Conservation (phyloP, 768 basidiomycete genomes). For the Coprinopsis marcescibilis region DNA sequence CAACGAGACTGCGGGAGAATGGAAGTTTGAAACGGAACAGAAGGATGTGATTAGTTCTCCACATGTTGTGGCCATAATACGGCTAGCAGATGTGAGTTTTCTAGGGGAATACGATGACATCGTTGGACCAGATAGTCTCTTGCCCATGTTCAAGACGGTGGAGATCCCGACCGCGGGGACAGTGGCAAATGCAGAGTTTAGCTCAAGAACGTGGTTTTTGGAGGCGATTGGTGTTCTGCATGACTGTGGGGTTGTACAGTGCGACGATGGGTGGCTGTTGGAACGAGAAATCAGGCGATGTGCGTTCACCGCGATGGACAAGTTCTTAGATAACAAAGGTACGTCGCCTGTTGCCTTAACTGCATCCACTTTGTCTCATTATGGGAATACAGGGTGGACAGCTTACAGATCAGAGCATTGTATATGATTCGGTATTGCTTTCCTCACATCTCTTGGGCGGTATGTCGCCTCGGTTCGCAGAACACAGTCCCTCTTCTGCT, state of each 20-base stretch:
- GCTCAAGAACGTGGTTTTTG: slow-evolving; percentile 43
- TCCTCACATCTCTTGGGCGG: no score
- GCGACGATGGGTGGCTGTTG: slow-evolving; percentile 43
- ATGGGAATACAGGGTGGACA: slow-evolving; percentile 17
- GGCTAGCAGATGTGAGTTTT: slow-evolving; percentile 35
- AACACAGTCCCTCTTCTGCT: no score
- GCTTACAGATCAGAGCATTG: slow-evolving; percentile 17
- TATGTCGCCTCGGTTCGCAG: no score
- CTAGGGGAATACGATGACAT: slow-evolving; percentile 38
- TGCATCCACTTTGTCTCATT: not conserved
- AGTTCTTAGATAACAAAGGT: slow-evolving; percentile 42
- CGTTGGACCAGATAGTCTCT: slow-evolving; percentile 34
- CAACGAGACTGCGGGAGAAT: slow-evolving; percentile 22
- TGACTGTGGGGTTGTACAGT: slow-evolving; percentile 42
- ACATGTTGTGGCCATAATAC: slow-evolving; percentile 38
- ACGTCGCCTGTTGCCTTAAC: slow-evolving; percentile 3
- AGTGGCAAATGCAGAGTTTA: slow-evolving; percentile 30
- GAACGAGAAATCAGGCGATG: slow-evolving; percentile 42
- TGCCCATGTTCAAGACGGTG: slow-evolving; percentile 40
- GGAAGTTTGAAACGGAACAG: slow-evolving; percentile 35
- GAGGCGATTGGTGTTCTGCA: slow-evolving; percentile 41
- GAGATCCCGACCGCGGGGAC: slow-evolving; percentile 27
- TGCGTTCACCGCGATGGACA: slow-evolving; percentile 46
- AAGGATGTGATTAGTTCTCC: slow-evolving; percentile 34
- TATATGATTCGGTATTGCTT: no score